Percentiles rank a stretch among this genome's conserved stretches.
Conservation (phyloP, 1,284 basidiomycete species). For the Coriolopsis trogii region DNA sequence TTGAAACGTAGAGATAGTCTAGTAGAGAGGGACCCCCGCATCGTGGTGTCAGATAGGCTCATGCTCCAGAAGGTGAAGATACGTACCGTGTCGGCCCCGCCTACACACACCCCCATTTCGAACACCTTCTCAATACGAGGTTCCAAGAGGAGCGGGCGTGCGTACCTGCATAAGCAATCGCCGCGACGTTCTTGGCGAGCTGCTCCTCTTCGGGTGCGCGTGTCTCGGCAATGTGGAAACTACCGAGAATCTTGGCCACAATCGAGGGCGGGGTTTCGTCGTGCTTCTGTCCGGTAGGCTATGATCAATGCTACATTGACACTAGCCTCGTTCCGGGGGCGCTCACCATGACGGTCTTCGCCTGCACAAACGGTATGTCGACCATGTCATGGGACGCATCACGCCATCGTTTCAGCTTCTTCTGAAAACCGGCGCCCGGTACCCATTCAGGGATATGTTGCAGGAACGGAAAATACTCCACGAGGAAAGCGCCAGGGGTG, state of each 20-base stretch:
- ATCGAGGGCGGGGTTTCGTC: slow-evolving; percentile 9
- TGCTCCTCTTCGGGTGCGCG: slow-evolving; percentile 9
- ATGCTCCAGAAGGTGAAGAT: background rate
- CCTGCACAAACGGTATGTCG: slow-evolving; percentile 19
- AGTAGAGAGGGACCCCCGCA: no score
- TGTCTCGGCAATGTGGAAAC: background rate
- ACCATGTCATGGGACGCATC: slow-evolving; percentile 19
- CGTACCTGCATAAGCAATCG: slow-evolving; percentile 25
- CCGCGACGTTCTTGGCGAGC: slow-evolving; percentile 23
- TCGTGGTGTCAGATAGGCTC: background rate
- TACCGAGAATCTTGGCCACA: slow-evolving; percentile 10
- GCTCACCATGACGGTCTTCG: slow-evolving; percentile 19
- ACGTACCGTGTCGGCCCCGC: slow-evolving; percentile 27
- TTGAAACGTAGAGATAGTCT: slow-evolving; percentile 23
- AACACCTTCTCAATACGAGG: background rate
- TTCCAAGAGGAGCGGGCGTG: background rate
- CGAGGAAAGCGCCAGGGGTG: slow-evolving; percentile 28
- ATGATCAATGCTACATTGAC: background rate
- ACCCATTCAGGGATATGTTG: slow-evolving; percentile 31
- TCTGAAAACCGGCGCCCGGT: slow-evolving; percentile 31
- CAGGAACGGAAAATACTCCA: slow-evolving; percentile 29
- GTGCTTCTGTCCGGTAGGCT: slow-evolving; percentile 3
- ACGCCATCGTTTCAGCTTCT: slow-evolving; percentile 29
- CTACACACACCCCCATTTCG: slow-evolving; percentile 3
- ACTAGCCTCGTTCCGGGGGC: background rate